A percentile compares a stretch with the other conserved stretches of the same genome.
These are phyloP conservation scores for Lipomyces orientalis DNA, from an alignment of 805 yeast genomes.

Conservation along the genomic window DNA sequence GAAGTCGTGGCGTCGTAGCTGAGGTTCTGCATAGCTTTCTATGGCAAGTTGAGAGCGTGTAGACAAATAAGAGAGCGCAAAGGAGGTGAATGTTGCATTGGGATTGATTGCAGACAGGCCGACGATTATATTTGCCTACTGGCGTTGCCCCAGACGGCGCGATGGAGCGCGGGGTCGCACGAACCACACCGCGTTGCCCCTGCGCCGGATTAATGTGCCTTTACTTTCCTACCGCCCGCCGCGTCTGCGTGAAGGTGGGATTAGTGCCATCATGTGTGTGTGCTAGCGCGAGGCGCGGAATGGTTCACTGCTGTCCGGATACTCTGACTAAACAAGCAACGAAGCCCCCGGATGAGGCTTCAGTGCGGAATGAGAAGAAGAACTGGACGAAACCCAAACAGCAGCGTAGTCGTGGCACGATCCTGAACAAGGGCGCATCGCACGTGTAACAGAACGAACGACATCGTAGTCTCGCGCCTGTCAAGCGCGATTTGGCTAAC, in stretches of 20 bases:
- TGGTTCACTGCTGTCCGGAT: no score
- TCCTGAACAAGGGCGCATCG: background rate
- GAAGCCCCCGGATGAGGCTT: no score
- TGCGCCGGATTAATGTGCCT: background rate
- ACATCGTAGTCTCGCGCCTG: background rate
- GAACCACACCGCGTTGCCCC: background rate
- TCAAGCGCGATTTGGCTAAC: background rate
- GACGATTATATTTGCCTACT: background rate
- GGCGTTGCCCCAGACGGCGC: no score
- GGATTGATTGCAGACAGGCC: background rate
- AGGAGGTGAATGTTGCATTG: background rate
- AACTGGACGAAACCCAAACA: no score
- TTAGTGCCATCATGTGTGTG: no score
- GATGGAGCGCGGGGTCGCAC: background rate
- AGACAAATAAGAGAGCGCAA: background rate
- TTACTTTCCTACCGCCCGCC: no score
- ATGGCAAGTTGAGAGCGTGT: background rate
- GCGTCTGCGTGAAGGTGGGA: no score
- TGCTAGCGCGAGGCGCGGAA: no score
- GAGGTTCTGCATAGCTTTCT: background rate
- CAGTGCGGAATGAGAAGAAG: no score
- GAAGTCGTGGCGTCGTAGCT: background rate
- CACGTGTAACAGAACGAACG: background rate
- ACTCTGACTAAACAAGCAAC: no score
- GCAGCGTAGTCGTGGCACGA: no score